phyloP scores from a whole-genome alignment of 768 basidiomycete genomes.

The Clavaria fumosa region DNA sequence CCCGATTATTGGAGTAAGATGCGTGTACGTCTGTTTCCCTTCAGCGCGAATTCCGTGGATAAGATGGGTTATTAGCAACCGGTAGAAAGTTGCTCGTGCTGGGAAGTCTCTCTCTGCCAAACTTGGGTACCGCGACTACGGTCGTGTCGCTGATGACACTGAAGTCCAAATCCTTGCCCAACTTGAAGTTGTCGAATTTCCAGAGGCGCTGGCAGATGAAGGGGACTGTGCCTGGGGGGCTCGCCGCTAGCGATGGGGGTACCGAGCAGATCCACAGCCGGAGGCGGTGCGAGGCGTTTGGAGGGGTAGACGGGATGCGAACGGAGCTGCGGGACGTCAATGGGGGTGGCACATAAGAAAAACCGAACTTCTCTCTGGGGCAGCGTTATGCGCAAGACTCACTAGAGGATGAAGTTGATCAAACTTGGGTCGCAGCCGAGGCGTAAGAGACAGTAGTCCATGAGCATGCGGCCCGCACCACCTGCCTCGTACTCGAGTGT shows the following conservation, averaged over 20 bases:
- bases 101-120: too few species aligned
- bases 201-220: slow-evolving; percentile 51
- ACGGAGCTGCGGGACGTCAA: slow-evolving; percentile 26
- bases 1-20: too few species aligned
- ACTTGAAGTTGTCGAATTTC: slow-evolving; percentile 46
- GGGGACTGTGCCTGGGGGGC: slow-evolving; percentile 28
- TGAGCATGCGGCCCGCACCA: slow-evolving; percentile 38
- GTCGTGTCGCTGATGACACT: slow-evolving; percentile 29
- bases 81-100: too few species aligned
- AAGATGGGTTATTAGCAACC: too few species aligned
- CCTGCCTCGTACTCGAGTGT: slow-evolving; percentile 51
- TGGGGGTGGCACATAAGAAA: slow-evolving; percentile 5
- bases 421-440: slow-evolving; percentile 39
- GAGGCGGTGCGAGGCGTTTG: slow-evolving; percentile 43
- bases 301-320: slow-evolving; percentile 36
- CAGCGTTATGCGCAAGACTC: slow-evolving; percentile 13
- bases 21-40: too few species aligned
- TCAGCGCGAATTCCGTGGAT: too few species aligned
- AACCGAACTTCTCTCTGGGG: neutral
- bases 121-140: too few species aligned
- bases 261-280: slow-evolving; percentile 48
- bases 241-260: slow-evolving; percentile 16
- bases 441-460: slow-evolving; percentile 36
- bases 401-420: slow-evolving; percentile 49
- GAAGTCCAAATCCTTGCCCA: slow-evolving; percentile 43